A percentile compares a stretch with the other conserved stretches of the same genome.
Conservation (phyloP, 306 rosid species). For the Hippophae gyantsensis region DNA sequence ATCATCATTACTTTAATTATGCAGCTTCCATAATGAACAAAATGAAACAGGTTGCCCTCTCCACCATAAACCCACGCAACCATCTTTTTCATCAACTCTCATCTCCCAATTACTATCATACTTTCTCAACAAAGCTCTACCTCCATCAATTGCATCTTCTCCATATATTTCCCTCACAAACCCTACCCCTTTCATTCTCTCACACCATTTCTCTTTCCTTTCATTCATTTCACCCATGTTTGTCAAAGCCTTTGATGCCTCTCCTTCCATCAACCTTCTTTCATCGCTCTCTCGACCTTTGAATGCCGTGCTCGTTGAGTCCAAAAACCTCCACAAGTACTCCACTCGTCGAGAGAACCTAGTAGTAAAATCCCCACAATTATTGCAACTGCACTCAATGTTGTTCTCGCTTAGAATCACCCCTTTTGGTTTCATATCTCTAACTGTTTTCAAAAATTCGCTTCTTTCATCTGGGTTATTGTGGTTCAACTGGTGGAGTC, state of each 20-base stretch:
- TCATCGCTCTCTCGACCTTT: constrained; percentile 71
- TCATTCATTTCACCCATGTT: constrained; percentile 64
- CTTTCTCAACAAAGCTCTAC: constrained; percentile 70
- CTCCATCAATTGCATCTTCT: constrained; percentile 70
- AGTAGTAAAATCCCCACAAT: constrained; percentile 51
- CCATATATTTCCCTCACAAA: constrained; percentile 43
- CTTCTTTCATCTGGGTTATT: constrained; percentile 48
- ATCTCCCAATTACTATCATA: constrained; percentile 82
- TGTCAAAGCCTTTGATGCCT: constrained; percentile 69
- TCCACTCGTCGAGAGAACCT: constrained; percentile 58
- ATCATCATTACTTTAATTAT: constrained; percentile 8
- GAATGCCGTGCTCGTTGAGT: constrained; percentile 71
- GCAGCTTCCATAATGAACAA: constrained; percentile 67
- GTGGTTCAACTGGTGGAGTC: constrained; percentile 68
- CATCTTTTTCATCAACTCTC: constrained; percentile 56
- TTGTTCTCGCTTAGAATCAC: constrained; percentile 72
- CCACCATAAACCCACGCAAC: constrained; percentile 67
- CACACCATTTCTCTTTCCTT: constrained; percentile 71
- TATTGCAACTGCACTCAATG: constrained; percentile 60
- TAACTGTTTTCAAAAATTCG: constrained; percentile 39
- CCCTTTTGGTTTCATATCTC: constrained; percentile 60
- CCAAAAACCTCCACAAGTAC: constrained; percentile 69
- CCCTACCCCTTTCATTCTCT: constrained; percentile 63
- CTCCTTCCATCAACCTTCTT: constrained; percentile 85
- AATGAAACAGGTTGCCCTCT: constrained; percentile 72